A percentile compares a stretch with the other conserved stretches of the same genome.
These are phyloP conservation scores for Populus deltoides DNA, from an alignment of 345 rosid genomes.

Conservation along the genomic window DNA sequence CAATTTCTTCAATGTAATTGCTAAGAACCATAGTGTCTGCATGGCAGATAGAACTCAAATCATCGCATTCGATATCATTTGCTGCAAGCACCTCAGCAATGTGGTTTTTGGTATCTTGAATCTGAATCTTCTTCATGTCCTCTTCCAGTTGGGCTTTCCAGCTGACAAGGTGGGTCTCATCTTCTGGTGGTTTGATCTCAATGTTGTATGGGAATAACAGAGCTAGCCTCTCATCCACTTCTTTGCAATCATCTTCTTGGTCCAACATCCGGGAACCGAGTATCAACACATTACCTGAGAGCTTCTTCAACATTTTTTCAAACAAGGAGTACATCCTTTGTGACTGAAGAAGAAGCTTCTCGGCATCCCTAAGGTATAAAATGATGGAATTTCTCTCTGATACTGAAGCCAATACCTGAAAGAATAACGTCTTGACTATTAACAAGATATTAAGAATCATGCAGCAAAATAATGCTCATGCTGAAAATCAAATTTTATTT, in stretches of 20 bases:
- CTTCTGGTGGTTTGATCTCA: slow-evolving; percentile 73
- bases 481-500: not conserved
- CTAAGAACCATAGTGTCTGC: slow-evolving; percentile 71
- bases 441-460: not conserved
- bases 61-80: slow-evolving; percentile 88
- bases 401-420: slow-evolving; percentile 67
- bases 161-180: slow-evolving; percentile 61
- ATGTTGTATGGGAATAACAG: slow-evolving; percentile 73
- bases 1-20: slow-evolving; percentile 80
- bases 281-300: slow-evolving; percentile 70
- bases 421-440: slow-evolving; percentile 5
- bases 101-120: slow-evolving; percentile 88
- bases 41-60: slow-evolving; percentile 69
- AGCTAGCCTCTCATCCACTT: slow-evolving; percentile 51
- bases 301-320: slow-evolving; percentile 57
- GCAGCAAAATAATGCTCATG: not conserved
- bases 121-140: slow-evolving; percentile 75
- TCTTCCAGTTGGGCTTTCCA: slow-evolving; percentile 86
- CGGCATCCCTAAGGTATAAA: slow-evolving; percentile 77
- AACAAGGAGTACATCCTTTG: slow-evolving; percentile 63
- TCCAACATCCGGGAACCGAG: slow-evolving; percentile 80
- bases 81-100: slow-evolving; percentile 89
- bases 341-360: slow-evolving; percentile 75
- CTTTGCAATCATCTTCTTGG: slow-evolving; percentile 53
- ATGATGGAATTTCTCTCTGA: slow-evolving; percentile 60